Percentiles rank a stretch among this genome's conserved stretches.
These are phyloP conservation scores for Mycena galopus DNA, from an alignment of 768 basidiomycete genomes.

Conservation along the genomic window DNA sequence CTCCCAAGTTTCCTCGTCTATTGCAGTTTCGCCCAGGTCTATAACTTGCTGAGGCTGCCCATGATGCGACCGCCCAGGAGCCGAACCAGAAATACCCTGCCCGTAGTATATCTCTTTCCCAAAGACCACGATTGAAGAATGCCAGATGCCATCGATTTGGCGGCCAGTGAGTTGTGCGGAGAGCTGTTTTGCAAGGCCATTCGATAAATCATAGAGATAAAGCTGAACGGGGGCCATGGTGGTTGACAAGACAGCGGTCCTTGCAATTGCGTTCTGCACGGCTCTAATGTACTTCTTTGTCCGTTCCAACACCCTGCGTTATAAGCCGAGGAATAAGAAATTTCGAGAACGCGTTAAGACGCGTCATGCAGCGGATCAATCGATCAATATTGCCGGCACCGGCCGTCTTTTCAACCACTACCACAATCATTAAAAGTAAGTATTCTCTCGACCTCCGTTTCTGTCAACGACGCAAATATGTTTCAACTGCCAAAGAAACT, in stretches of 20 bases:
- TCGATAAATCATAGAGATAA: slow-evolving; percentile 93
- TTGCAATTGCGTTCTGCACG: no score
- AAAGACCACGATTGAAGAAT: slow-evolving; percentile 92
- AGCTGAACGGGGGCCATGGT: slow-evolving; percentile 67
- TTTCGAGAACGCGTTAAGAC: neutral
- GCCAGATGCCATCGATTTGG: slow-evolving; percentile 97
- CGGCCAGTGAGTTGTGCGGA: slow-evolving; percentile 87
- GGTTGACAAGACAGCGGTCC: no score
- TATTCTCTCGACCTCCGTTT: no score
- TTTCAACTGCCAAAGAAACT: neutral
- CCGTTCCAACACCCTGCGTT: no score
- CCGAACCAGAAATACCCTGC: slow-evolving; percentile 80
- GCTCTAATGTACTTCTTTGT: no score
- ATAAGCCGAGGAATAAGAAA: no score
- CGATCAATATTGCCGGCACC: no score
- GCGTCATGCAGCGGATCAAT: neutral
- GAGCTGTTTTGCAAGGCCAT: slow-evolving; percentile 84
- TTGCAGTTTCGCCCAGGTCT: slow-evolving; percentile 81
- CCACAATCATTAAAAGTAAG: no score
- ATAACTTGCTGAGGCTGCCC: slow-evolving; percentile 78
- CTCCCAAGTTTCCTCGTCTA: slow-evolving; percentile 88
- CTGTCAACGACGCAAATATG: slow-evolving; percentile 2
- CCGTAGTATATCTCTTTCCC: slow-evolving; percentile 93
- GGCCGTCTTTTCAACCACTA: no score
- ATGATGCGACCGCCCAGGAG: slow-evolving; percentile 80